Evolutionary conservation across 306 rosid genomes (phyloP).

Genomic region (Trifolium repens): DNA sequence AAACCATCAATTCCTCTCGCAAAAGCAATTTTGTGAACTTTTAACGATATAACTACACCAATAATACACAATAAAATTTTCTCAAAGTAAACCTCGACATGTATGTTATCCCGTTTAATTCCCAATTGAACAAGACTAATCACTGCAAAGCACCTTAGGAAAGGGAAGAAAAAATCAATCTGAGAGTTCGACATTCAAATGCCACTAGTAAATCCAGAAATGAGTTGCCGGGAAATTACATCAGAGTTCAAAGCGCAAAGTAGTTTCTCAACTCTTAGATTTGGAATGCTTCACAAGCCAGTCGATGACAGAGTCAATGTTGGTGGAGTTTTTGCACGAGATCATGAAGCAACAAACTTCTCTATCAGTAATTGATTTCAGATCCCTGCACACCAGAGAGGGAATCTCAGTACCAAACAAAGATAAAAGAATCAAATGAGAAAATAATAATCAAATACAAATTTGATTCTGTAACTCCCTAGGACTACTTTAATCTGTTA

Average conservation of each 20-base stretch:
- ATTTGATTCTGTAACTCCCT: background rate
- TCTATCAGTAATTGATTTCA: constrained; percentile 75
- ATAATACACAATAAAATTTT: constrained; percentile 38
- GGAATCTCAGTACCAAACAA: constrained; percentile 24
- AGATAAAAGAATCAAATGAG: background rate
- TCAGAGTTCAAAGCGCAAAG: constrained; percentile 44
- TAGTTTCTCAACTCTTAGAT: constrained; percentile 70
- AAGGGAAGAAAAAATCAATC: constrained; percentile 49
- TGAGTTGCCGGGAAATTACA: constrained; percentile 50
- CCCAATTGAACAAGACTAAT: constrained; percentile 38
- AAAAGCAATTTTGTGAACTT: constrained; percentile 33
- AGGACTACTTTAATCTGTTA: background rate
- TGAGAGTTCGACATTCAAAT: constrained; percentile 51
- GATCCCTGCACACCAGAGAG: constrained; percentile 66
- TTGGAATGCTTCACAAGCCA: constrained; percentile 98
- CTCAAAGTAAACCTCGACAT: constrained; percentile 34
- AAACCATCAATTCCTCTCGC: constrained; percentile 25
- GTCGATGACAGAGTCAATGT: constrained; percentile 84
- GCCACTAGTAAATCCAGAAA: constrained; percentile 57
- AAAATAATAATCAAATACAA: background rate
- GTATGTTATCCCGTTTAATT: constrained; percentile 26
- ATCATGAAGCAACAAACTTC: constrained; percentile 97
- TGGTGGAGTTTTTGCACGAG: constrained; percentile 95
- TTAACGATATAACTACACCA: constrained; percentile 30
- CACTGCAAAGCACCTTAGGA: constrained; percentile 38